Evolutionary conservation across 495 filamentous ascomycete species (phyloP).

Genomic region (Aspergillus haitiensis): DNA sequence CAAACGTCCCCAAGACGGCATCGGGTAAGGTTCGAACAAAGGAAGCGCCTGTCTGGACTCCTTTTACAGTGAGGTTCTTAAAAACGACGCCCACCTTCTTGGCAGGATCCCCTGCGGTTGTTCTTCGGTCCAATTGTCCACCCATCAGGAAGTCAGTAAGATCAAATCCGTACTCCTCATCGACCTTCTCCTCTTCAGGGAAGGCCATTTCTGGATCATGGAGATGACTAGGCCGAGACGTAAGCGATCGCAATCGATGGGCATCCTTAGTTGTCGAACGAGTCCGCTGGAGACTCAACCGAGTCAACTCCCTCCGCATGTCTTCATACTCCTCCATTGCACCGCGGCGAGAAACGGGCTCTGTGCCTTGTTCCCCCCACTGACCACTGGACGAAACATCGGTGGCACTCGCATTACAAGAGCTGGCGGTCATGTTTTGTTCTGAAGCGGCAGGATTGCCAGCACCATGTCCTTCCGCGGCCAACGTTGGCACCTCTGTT

Average conservation of each 20-base stretch:
- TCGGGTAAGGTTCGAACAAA: constrained; percentile 75
- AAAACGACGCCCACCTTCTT: constrained; percentile 87
- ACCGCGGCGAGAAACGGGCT: constrained; percentile 57
- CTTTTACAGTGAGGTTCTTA: constrained; percentile 75
- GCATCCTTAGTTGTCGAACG: constrained; percentile 33
- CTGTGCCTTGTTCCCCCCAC: constrained; percentile 77
- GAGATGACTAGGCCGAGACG: constrained; percentile 32
- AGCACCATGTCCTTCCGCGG: background rate
- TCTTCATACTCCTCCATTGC: constrained; percentile 74
- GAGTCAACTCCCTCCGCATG: constrained; percentile 63
- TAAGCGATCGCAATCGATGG: constrained; percentile 23
- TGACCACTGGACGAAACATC: constrained; percentile 51
- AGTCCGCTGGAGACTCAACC: constrained; percentile 55
- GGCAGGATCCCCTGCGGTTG: constrained; percentile 61
- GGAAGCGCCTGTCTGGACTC: constrained; percentile 62
- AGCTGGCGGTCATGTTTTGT: constrained; percentile 10
- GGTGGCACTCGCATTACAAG: constrained; percentile 18
- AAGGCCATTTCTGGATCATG: constrained; percentile 40
- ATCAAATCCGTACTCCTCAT: constrained; percentile 60
- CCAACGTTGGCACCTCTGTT: background rate
- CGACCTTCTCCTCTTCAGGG: constrained; percentile 30
- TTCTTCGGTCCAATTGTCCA: constrained; percentile 78
- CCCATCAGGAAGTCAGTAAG: constrained; percentile 73
- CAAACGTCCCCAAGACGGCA: constrained; percentile 80
- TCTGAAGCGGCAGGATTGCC: background rate